Percentiles rank a stretch among this genome's conserved stretches.
Evolutionary conservation across 805 yeast genomes (phyloP).

Genomic region (Wickerhamomyces ciferrii): DNA sequence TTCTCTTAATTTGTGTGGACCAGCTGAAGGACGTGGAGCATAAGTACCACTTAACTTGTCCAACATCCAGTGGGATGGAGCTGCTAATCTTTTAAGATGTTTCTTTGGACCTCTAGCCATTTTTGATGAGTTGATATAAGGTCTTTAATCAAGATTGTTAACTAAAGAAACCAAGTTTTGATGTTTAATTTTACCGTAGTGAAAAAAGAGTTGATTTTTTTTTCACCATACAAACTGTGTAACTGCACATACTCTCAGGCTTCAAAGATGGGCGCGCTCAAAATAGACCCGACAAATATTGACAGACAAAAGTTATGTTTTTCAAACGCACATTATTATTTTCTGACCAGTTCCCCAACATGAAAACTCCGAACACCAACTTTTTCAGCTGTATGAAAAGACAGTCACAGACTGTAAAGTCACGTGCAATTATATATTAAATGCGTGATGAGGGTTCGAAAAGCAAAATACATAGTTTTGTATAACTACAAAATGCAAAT

Average conservation of each 20-base stretch:
- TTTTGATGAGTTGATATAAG: conserved; percentile 1
- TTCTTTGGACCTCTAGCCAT: conserved; percentile 19
- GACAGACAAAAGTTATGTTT: no score
- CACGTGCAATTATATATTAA: no score
- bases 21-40: conserved; percentile 99
- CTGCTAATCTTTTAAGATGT: conserved; percentile 46
- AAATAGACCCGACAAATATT: no score
- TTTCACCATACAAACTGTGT: not conserved
- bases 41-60: conserved; percentile 99
- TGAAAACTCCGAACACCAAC: no score
- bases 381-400: no score
- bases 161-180: not conserved
- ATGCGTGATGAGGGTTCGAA: no score
- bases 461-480: no score
- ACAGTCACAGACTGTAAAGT: no score
- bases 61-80: conserved; percentile 99
- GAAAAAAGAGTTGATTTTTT: not conserved
- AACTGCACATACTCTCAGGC: not conserved
- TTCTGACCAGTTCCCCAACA: no score
- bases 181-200: not conserved
- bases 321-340: no score
- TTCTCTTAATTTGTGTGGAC: conserved; percentile 99
- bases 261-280: no score
- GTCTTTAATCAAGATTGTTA: not conserved
- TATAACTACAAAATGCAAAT: no score